Base-by-base conservation (phyloP, 495 filamentous ascomycete genomes). In the Hyaloscypha bicolor region DNA sequence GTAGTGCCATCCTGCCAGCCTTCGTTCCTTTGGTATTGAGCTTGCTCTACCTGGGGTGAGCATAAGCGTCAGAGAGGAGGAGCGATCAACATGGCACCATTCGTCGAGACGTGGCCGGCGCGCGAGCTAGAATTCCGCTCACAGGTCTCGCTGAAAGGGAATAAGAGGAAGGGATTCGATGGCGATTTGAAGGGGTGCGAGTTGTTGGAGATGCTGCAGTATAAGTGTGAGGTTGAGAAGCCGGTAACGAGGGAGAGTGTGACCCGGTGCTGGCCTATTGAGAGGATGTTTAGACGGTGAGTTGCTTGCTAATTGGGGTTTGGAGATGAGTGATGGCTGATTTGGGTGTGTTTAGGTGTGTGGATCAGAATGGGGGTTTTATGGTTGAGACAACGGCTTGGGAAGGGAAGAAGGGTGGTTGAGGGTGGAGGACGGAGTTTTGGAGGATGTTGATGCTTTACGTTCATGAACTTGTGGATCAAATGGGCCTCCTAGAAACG, bases 321-420 rank as follows among this genome's bases (percentile, higher is more conserved):
- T 8, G 30, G 6, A 3, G 63, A 31, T 57, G 63, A 37, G 21
- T 52, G 48, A 52, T 19, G 21, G 45, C 21, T 48, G 45, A 45
- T n/a, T 21, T 45, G 60, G 37, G 48, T 59, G 30, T 39, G 4
- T 65, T 30, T 76, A 97, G 93, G 63, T 96, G 93, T 78, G 84
- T 85, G 33, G 86, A 87, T 72, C 88, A 84, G 63, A 81, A 83
- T 9, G 80, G 80, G 19, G 78, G 29, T 21, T 87, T 94, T 75
- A 90, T 83, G 68, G 90, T 93, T 11, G 93, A 97, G 77, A 96
- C 92, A 30, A 96, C 92, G 29, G 79, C 84, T 58, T 94, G 91
- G 90, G 91, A 95, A 48, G 42, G 21, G 22, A 62, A 74, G 78
- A 69, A 68, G 22, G 37, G 19, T 14, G 35, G 59, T 8, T 29